Base-by-base conservation (phyloP, 2,329 filamentous ascomycete species). In the Graphilbum fragrans region DNA sequence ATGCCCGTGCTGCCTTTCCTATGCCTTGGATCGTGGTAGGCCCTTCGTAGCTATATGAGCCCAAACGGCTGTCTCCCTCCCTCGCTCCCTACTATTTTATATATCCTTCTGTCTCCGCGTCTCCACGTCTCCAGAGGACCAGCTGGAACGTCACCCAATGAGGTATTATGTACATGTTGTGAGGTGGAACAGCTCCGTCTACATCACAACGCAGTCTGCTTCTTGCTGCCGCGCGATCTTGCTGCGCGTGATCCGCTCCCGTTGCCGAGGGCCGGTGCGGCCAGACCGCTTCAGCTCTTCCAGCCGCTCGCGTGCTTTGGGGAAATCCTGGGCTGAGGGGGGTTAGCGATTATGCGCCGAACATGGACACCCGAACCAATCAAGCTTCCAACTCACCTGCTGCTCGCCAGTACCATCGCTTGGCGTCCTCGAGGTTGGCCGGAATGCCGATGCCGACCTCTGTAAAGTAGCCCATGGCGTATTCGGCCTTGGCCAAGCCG, bases 391-490 rank as follows among this genome's bases (percentile, higher is more conserved):
- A 82, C 86, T 77, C 70, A 95, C 90, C 84, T 57, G 92, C 92
- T 62, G 92, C 88, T 59, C 90, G 74, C 74, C 88, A 95, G 64
- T 98, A 98, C 92, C 92, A 98, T 52, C 87, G 77, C 70, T 94
- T 95, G 19, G 90, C 92, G 63, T 96, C 92, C 54, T 98, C 92
- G 52, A 95, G 54, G 58, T 90, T 93, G 9, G 83, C 78, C 16
- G 81, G 70, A 49, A 86, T 80, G 23, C 92, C 92, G 52, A 98
- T 96, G 12, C 92, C 92, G 38, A 92, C 81, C 61, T 98, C 92
- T 1, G 86, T 93, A 56, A 94, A 95, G 62, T 96, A 95, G 0
- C 92, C 92, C 83, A 98, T 94, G 0, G 90, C 92, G 62, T 95
- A 96, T 64, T 96, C 85, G 0, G 92, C 92, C 67, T 96, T 98